A percentile compares a stretch with the other conserved stretches of the same genome.
Evolutionary conservation across 108 stramenopile species (phyloP).

Genomic region (Mayamaea pseudoterrestris): DNA sequence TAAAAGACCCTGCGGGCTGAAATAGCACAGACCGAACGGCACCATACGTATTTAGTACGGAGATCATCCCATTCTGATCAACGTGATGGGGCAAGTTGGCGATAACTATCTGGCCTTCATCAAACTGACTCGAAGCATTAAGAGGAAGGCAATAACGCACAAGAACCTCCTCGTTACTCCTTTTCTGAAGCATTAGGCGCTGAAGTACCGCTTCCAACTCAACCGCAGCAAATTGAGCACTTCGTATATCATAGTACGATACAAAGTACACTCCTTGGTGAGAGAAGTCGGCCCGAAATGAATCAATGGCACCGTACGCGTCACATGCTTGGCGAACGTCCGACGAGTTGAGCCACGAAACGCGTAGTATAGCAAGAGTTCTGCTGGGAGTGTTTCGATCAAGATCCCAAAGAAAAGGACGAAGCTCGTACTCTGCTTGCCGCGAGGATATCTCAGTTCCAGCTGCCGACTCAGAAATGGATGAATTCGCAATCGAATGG

Average conservation of each 20-base stretch:
- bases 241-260: constrained; percentile 70
- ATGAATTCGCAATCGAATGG: not conserved
- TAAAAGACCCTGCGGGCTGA: constrained; percentile 40
- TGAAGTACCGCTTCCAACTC: constrained; percentile 35
- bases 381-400: constrained; percentile 32
- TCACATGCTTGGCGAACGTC: constrained; percentile 71
- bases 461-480: constrained; percentile 3
- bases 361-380: constrained; percentile 53
- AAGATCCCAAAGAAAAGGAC: constrained; percentile 37
- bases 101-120: constrained; percentile 68
- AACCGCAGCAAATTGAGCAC: constrained; percentile 62
- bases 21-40: constrained; percentile 49
- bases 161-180: constrained; percentile 19
- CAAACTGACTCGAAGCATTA: constrained; percentile 63
- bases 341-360: constrained; percentile 22
- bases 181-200: constrained; percentile 7
- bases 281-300: constrained; percentile 67
- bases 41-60: constrained; percentile 59
- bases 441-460: not conserved
- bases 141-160: constrained; percentile 75
- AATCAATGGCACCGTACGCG: constrained; percentile 55
- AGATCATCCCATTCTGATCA: constrained; percentile 40
- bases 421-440: constrained; percentile 24
- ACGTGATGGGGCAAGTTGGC: constrained; percentile 48
- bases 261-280: constrained; percentile 63